phyloP scores from a whole-genome alignment of 805 yeast species.

The Candida loeiensis region DNA sequence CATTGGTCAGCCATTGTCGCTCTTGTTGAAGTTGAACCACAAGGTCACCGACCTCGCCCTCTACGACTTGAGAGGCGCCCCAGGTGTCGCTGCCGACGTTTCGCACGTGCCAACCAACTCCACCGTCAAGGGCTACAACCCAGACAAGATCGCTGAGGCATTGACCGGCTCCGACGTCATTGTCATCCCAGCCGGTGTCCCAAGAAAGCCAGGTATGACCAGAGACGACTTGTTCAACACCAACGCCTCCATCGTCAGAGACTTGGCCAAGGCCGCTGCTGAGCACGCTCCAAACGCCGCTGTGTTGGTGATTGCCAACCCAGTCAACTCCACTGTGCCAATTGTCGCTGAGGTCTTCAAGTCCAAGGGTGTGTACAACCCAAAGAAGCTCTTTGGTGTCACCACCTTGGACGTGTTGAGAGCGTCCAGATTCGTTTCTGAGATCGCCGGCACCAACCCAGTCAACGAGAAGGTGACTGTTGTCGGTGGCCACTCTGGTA shows the following conservation, averaged over 20 bases:
- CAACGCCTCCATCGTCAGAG: slow-evolving; percentile 93
- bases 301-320: slow-evolving; percentile 82
- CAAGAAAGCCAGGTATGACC: slow-evolving; percentile 98
- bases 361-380: slow-evolving; percentile 83
- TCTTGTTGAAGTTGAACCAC: slow-evolving; percentile 81
- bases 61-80: slow-evolving; percentile 88
- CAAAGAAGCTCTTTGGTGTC: slow-evolving; percentile 90
- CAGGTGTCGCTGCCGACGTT: slow-evolving; percentile 95
- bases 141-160: slow-evolving; percentile 71
- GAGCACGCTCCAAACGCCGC: slow-evolving; percentile 82
- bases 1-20: slow-evolving; percentile 84
- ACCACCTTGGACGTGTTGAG: slow-evolving; percentile 91
- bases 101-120: slow-evolving; percentile 94
- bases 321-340: slow-evolving; percentile 96
- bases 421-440: slow-evolving; percentile 78
- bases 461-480: slow-evolving; percentile 74
- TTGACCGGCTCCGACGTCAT: slow-evolving; percentile 79
- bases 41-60: slow-evolving; percentile 82
- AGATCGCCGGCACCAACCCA: slow-evolving; percentile 70
- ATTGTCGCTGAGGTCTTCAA: slow-evolving; percentile 91
- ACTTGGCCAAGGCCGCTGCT: slow-evolving; percentile 82
- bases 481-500: slow-evolving; percentile 97
- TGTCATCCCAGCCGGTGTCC: slow-evolving; percentile 95
- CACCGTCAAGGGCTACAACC: slow-evolving; percentile 80
- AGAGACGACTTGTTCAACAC: slow-evolving; percentile 96